phyloP scores from a whole-genome alignment of 2,329 filamentous ascomycete species.

The Ophioceras dolichostomum region DNA sequence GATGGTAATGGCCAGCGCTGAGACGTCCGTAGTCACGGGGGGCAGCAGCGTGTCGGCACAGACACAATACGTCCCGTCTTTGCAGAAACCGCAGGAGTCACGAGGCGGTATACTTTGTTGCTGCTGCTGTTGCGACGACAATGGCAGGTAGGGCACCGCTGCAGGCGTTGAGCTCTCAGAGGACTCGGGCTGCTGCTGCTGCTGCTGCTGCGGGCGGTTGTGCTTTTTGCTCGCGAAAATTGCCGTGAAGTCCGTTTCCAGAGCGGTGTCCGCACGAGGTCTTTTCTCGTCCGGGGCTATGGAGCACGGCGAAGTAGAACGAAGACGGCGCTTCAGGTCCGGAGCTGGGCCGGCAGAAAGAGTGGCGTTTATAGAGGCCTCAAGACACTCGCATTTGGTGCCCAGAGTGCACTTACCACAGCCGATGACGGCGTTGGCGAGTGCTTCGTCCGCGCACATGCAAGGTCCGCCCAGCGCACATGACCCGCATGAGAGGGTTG shows the following conservation, averaged over 20 bases:
- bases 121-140: conserved; percentile 2
- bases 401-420: conserved; percentile 56
- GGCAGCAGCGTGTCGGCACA: conserved; percentile 49
- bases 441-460: conserved; percentile 45
- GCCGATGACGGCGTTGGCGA: conserved; percentile 39
- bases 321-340: conserved; percentile 34
- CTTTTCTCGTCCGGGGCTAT: conserved; percentile 40
- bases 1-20: conserved; percentile 23
- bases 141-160: not conserved
- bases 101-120: conserved; percentile 40
- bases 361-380: conserved; percentile 25
- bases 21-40: conserved; percentile 19
- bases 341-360: conserved; percentile 9
- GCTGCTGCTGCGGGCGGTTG: conserved; percentile 7
- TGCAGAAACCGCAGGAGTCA: conserved; percentile 73
- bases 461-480: conserved; percentile 41
- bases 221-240: conserved; percentile 41
- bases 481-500: conserved; percentile 37
- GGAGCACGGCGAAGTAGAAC: conserved; percentile 28
- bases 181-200: conserved; percentile 1
- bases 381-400: conserved; percentile 50
- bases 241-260: conserved; percentile 65
- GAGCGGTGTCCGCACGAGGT: conserved; percentile 33
- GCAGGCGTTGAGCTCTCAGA: too few relatives aligned
- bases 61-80: conserved; percentile 70